phyloP scores from a whole-genome alignment of 148 eudicot species.

The Tetragonia tetragonoides region DNA sequence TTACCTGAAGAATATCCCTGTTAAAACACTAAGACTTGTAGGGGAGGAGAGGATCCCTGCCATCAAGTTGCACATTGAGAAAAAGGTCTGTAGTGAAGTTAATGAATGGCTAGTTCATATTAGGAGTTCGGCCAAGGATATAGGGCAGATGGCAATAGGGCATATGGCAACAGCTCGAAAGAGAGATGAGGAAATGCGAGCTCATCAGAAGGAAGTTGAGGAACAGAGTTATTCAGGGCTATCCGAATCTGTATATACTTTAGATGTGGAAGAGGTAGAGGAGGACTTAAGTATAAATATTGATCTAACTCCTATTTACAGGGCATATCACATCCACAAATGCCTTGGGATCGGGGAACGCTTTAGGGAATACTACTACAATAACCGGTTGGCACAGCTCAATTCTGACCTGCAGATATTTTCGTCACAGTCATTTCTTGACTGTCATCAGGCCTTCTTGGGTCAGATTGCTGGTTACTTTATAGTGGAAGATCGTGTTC shows the following conservation, averaged over 20 bases:
- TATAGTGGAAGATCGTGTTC: slow-evolving; percentile 87
- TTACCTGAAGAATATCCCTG: slow-evolving; percentile 65
- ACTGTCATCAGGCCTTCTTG: slow-evolving; percentile 72
- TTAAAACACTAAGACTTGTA: slow-evolving; percentile 47
- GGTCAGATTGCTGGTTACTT: slow-evolving; percentile 81
- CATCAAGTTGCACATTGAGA: slow-evolving; percentile 69
- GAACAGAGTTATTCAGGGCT: slow-evolving; percentile 56
- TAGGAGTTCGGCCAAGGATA: slow-evolving; percentile 67
- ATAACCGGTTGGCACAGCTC: slow-evolving; percentile 76
- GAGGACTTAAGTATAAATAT: slow-evolving; percentile 69
- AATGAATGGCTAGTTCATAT: slow-evolving; percentile 93
- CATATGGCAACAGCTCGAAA: slow-evolving; percentile 63
- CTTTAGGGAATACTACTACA: slow-evolving; percentile 89
- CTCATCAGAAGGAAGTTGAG: slow-evolving; percentile 78
- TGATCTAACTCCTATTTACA: slow-evolving; percentile 82
- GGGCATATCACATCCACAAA: slow-evolving; percentile 77
- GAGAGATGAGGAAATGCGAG: slow-evolving; percentile 72
- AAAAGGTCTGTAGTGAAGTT: slow-evolving; percentile 67
- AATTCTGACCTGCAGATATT: slow-evolving; percentile 85
- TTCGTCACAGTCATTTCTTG: slow-evolving; percentile 65
- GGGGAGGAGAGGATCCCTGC: slow-evolving; percentile 67
- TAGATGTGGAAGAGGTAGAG: slow-evolving; percentile 76
- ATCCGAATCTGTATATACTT: slow-evolving; percentile 52
- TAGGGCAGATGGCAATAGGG: slow-evolving; percentile 82
- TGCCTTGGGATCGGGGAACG: slow-evolving; percentile 69